These are phyloP conservation scores for Fusarium multiceps DNA, from an alignment of 2,329 filamentous ascomycete species.

Conservation along the genomic window DNA sequence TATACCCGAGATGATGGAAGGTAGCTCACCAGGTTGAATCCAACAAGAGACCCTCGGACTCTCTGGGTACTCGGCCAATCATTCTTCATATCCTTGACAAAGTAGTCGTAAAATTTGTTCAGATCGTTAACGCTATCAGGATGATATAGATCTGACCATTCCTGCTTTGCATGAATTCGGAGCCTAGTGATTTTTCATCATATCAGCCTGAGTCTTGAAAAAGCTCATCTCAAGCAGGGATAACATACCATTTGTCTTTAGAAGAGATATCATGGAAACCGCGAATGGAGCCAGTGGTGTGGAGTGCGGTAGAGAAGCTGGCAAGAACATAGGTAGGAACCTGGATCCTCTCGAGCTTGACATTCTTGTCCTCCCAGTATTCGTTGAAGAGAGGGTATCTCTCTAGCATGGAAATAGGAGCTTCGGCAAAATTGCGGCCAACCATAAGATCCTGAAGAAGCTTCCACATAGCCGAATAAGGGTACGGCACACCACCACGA, in stretches of 20 bases:
- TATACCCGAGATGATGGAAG: accelerated
- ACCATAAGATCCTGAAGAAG: neutral
- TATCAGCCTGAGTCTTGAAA: no score
- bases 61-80: neutral
- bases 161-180: neutral
- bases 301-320: neutral
- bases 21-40: neutral
- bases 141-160: slow-evolving; percentile 4
- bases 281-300: neutral
- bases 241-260: neutral
- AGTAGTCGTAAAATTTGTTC: slow-evolving; percentile 1
- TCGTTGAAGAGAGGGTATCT: neutral
- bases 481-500: neutral
- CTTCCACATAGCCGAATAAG: slow-evolving; percentile 2
- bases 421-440: neutral
- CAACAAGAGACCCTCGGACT: neutral
- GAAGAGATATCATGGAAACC: neutral
- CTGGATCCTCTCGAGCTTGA: neutral
- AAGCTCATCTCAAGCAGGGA: no score
- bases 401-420: neutral
- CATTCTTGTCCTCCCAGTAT: slow-evolving; percentile 3
- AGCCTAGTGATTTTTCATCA: neutral
- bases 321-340: neutral
- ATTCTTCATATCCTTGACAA: neutral
- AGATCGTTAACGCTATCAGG: neutral